Conservation (phyloP, 208 protist genomes). For the Trypanosoma mega region DNA sequence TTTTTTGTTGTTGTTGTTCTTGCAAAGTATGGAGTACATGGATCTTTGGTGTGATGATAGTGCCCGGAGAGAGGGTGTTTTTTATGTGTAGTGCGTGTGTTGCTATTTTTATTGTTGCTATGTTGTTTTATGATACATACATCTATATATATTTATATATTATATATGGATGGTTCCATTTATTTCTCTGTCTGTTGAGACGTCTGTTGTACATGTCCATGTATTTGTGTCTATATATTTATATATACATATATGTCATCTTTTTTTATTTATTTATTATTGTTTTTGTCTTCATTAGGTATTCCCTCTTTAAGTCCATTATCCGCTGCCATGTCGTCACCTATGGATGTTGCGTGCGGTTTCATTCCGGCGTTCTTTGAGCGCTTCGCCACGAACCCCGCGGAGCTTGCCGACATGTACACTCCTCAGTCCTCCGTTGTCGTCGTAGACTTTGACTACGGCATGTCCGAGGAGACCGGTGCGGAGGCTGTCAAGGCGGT, state of each 20-base stretch:
- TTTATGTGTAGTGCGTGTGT: too few species aligned
- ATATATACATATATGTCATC: not conserved
- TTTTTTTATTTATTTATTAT: conserved; percentile 12
- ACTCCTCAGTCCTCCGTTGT: conserved; percentile 52
- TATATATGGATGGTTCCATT: conserved; percentile 6
- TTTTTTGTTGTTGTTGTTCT: too few species aligned
- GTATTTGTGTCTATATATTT: too few species aligned
- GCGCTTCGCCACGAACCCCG: conserved; percentile 59
- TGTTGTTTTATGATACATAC: too few species aligned
- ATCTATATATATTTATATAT: conserved; percentile 5
- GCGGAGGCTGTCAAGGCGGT: conserved; percentile 39
- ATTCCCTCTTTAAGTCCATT: not conserved
- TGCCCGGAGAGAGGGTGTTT: too few species aligned
- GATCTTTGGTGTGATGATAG: too few species aligned
- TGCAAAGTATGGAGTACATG: too few species aligned
- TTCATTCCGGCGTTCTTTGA: conserved; percentile 87
- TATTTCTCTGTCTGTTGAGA: conserved; percentile 15
- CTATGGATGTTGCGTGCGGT: conserved; percentile 73
- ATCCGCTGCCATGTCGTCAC: conserved; percentile 36
- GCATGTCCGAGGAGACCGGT: conserved; percentile 50
- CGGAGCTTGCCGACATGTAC: conserved; percentile 65
- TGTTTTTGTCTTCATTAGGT: not conserved
- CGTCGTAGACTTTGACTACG: conserved; percentile 84
- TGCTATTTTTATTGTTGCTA: too few species aligned
- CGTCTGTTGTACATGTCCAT: too few species aligned